Conservation (phyloP, 116 monocot genomes). For the Cymodocea nodosa region DNA sequence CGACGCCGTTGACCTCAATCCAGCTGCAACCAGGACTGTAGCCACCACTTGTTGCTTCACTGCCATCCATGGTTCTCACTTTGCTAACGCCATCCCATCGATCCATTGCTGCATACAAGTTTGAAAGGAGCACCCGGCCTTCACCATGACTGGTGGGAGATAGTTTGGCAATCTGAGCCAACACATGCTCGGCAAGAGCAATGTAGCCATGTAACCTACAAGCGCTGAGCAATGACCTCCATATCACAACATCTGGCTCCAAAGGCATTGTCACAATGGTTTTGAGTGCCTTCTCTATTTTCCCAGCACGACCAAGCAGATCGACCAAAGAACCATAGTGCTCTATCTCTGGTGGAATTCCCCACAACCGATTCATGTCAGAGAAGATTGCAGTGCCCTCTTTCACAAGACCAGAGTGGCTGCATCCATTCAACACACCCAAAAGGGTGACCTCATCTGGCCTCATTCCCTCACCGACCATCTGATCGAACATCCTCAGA, state of each 20-base stretch:
- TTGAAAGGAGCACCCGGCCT: slow-evolving; percentile 37
- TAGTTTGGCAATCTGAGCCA: slow-evolving; percentile 11
- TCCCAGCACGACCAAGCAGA: slow-evolving; percentile 38
- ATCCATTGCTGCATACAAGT: slow-evolving; percentile 29
- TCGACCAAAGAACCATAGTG: slow-evolving; percentile 58
- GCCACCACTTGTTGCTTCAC: background rate
- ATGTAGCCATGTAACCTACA: slow-evolving; percentile 41
- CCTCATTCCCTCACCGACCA: slow-evolving; percentile 21
- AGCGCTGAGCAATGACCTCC: slow-evolving; percentile 48
- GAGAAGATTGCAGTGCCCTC: slow-evolving; percentile 29
- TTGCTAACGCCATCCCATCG: slow-evolving; percentile 26
- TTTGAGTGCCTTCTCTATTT: slow-evolving; percentile 21
- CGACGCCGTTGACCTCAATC: slow-evolving; percentile 28
- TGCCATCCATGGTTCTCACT: slow-evolving; percentile 8
- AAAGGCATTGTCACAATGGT: slow-evolving; percentile 39
- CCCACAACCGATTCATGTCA: slow-evolving; percentile 23
- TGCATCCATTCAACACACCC: slow-evolving; percentile 45
- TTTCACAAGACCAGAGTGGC: slow-evolving; percentile 40
- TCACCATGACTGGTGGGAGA: slow-evolving; percentile 11
- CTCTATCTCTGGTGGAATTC: slow-evolving; percentile 29
- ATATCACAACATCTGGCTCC: slow-evolving; percentile 35
- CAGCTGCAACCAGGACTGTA: slow-evolving; percentile 19
- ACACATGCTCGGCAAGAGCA: slow-evolving; percentile 29
- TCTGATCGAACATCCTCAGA: slow-evolving; percentile 18
- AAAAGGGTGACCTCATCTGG: slow-evolving; percentile 38